Conservation (phyloP, 2,329 filamentous ascomycete genomes). For the Stachybotrys elegans region DNA sequence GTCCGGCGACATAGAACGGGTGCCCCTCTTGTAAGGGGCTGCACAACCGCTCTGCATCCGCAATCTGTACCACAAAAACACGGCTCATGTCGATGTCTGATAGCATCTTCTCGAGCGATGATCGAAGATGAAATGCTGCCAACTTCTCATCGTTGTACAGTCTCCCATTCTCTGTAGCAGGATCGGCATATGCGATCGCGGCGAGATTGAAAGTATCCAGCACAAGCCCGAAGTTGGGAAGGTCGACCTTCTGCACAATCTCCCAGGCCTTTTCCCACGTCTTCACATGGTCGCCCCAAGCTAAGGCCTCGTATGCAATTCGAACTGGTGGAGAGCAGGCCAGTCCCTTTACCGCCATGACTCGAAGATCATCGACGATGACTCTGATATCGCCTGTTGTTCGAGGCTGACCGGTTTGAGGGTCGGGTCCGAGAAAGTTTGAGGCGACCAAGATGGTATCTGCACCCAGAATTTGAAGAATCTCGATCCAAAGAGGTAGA, state of each 20-base stretch:
- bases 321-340: slow-evolving; percentile 50
- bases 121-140: slow-evolving; percentile 43
- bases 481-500: slow-evolving; percentile 63
- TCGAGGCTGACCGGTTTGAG: slow-evolving; percentile 35
- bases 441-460: slow-evolving; percentile 72
- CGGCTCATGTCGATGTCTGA: slow-evolving; percentile 54
- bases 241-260: slow-evolving; percentile 58
- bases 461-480: slow-evolving; percentile 61
- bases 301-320: slow-evolving; percentile 70
- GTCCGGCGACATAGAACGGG: slow-evolving; percentile 25
- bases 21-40: slow-evolving; percentile 51
- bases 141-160: slow-evolving; percentile 46
- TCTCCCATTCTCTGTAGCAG: slow-evolving; percentile 45
- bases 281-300: slow-evolving; percentile 65
- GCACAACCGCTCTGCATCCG: slow-evolving; percentile 62
- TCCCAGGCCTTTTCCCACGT: slow-evolving; percentile 71
- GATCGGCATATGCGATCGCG: slow-evolving; percentile 66
- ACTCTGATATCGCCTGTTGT: slow-evolving; percentile 45
- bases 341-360: slow-evolving; percentile 63
- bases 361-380: slow-evolving; percentile 57
- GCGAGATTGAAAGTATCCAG: slow-evolving; percentile 77
- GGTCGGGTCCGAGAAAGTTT: slow-evolving; percentile 55
- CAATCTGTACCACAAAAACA: slow-evolving; percentile 72
- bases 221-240: slow-evolving; percentile 70
- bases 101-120: slow-evolving; percentile 51